Conservation (phyloP, 2,329 filamentous ascomycete species). For the Cadophora malorum region DNA sequence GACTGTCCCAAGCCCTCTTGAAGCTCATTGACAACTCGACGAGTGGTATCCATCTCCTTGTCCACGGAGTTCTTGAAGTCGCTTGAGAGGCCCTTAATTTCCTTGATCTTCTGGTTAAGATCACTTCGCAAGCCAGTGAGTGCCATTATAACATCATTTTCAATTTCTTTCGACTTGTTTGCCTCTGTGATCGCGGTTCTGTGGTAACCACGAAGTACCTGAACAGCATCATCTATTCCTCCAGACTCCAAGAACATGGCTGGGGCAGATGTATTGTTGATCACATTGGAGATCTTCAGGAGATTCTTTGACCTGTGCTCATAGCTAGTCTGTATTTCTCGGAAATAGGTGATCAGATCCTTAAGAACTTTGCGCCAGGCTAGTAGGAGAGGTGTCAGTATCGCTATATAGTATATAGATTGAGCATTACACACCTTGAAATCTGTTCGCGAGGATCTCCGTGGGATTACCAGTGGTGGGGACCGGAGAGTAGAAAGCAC, state of each 20-base stretch:
- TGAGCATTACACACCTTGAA: constrained; percentile 71
- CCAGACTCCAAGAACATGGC: constrained; percentile 78
- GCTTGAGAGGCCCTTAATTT: constrained; percentile 90
- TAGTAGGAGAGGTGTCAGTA: constrained; percentile 47
- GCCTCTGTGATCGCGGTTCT: constrained; percentile 80
- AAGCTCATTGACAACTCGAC: constrained; percentile 78
- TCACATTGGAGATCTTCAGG: constrained; percentile 80
- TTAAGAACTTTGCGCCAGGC: constrained; percentile 96
- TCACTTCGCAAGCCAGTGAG: constrained; percentile 86
- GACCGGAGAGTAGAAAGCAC: constrained; percentile 87
- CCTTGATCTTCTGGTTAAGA: constrained; percentile 94
- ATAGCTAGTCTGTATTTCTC: constrained; percentile 88
- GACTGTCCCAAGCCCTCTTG: constrained; percentile 81
- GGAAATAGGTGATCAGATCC: constrained; percentile 91
- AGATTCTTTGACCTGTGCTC: constrained; percentile 84
- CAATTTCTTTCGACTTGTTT: constrained; percentile 88
- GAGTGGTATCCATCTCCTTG: constrained; percentile 88
- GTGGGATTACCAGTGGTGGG: constrained; percentile 88
- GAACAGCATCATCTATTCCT: constrained; percentile 86
- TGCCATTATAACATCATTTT: constrained; percentile 88
- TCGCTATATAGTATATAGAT: background rate
- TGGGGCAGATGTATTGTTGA: constrained; percentile 80
- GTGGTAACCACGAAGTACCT: constrained; percentile 83
- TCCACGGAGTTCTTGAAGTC: constrained; percentile 98
- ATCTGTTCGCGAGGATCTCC: constrained; percentile 83